Percentiles rank a stretch among this genome's conserved stretches.
These are phyloP conservation scores for Fraxinus baroniana DNA, from an alignment of 305 asterid genomes.

Conservation along the genomic window DNA sequence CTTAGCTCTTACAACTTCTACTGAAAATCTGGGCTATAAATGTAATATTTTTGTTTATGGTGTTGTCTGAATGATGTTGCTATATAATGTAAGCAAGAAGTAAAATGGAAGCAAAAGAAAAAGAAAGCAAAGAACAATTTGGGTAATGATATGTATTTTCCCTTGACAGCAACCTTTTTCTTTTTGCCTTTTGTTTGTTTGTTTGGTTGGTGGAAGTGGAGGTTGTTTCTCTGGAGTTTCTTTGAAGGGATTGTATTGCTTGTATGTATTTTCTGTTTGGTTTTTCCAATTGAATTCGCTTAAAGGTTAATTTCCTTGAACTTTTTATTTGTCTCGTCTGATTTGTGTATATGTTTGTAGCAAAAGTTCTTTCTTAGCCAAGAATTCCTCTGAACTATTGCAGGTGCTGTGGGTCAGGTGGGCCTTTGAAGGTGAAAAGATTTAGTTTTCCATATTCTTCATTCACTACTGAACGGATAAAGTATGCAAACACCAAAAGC, in stretches of 20 bases:
- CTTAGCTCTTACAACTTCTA: slow-evolving; percentile 12
- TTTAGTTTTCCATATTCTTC: slow-evolving; percentile 31
- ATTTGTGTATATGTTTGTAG: slow-evolving; percentile 24
- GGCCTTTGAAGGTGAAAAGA: slow-evolving; percentile 36
- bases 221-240: slow-evolving; percentile 76
- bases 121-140: slow-evolving; percentile 41
- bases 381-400: slow-evolving; percentile 42
- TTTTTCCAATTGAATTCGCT: slow-evolving; percentile 33
- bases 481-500: slow-evolving; percentile 80
- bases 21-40: slow-evolving; percentile 25
- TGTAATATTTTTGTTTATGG: slow-evolving; percentile 32
- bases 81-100: slow-evolving; percentile 44
- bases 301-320: slow-evolving; percentile 28
- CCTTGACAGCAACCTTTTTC: slow-evolving; percentile 34
- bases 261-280: slow-evolving; percentile 44
- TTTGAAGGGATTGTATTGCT: slow-evolving; percentile 64
- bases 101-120: slow-evolving; percentile 54
- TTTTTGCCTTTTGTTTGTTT: slow-evolving; percentile 42
- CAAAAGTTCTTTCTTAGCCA: slow-evolving; percentile 30
- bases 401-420: slow-evolving; percentile 54
- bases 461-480: slow-evolving; percentile 22
- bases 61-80: slow-evolving; percentile 37
- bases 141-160: slow-evolving; percentile 33
- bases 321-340: slow-evolving; percentile 21
- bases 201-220: slow-evolving; percentile 82